Conservation (phyloP, 2,329 filamentous ascomycete species). For the Arthrocladium fulminans region DNA sequence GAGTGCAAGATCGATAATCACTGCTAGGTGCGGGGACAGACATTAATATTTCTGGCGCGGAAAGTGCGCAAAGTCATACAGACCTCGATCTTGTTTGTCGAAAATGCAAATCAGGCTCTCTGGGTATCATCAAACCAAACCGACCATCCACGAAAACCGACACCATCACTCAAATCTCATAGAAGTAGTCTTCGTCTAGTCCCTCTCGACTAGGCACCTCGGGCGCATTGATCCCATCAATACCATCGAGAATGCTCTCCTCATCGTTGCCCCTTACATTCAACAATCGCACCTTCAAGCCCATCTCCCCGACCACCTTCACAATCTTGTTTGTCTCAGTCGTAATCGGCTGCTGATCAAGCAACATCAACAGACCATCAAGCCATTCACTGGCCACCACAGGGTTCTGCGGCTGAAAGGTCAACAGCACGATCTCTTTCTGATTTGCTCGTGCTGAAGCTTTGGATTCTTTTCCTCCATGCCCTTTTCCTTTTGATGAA, state of each 20-base stretch:
- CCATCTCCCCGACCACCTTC: constrained; percentile 76
- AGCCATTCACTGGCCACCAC: constrained; percentile 91
- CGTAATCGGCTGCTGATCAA: constrained; percentile 95
- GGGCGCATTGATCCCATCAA: constrained; percentile 44
- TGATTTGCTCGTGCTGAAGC: constrained; percentile 21
- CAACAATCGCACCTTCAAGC: constrained; percentile 80
- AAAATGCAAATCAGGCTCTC: background rate
- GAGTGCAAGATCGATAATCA: too few relatives aligned
- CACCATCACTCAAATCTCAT: constrained; percentile 44
- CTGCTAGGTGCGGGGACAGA: too few relatives aligned
- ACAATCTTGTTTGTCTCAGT: constrained; percentile 88
- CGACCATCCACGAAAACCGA: background rate
- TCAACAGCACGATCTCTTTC: constrained; percentile 67
- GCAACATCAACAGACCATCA: constrained; percentile 85
- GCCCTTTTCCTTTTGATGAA: constrained; percentile 25
- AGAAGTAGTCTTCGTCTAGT: constrained; percentile 88
- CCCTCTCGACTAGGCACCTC: constrained; percentile 73
- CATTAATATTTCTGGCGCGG: too few relatives aligned
- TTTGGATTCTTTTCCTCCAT: constrained; percentile 25
- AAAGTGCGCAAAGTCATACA: too few relatives aligned
- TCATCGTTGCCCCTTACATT: constrained; percentile 85
- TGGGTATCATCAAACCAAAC: constrained; percentile 3
- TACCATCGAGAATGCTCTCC: constrained; percentile 54
- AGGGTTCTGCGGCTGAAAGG: constrained; percentile 71
- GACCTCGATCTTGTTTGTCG: too few relatives aligned